These are phyloP conservation scores for Daucus carota DNA, from an alignment of 129 eudicot species.

Conservation along the genomic window DNA sequence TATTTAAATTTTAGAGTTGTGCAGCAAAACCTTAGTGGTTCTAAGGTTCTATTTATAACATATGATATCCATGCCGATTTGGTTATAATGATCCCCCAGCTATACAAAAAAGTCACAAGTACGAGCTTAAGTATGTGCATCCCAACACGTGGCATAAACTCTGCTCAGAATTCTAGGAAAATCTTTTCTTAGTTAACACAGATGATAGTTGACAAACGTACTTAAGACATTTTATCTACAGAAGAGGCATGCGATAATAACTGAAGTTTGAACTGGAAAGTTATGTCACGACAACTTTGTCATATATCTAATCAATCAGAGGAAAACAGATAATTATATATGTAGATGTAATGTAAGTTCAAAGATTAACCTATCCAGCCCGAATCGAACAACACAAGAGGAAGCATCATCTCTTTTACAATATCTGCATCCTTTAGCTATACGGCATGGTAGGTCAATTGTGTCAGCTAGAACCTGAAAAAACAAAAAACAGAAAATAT, in stretches of 20 bases:
- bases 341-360: neutral
- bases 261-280: neutral
- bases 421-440: slow-evolving; percentile 79
- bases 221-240: neutral
- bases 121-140: neutral
- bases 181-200: neutral
- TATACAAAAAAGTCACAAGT: neutral
- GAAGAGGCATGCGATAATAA: neutral
- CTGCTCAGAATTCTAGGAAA: neutral
- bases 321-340: neutral
- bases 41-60: too few relatives aligned
- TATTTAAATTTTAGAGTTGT: too few relatives aligned
- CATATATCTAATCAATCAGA: neutral
- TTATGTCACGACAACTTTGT: neutral
- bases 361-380: slow-evolving; percentile 41
- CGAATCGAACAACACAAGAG: slow-evolving; percentile 80
- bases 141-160: neutral
- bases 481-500: neutral
- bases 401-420: slow-evolving; percentile 66
- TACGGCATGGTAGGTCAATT: slow-evolving; percentile 78
- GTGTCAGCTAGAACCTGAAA: slow-evolving; percentile 79
- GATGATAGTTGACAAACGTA: neutral
- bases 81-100: neutral
- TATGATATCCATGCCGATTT: neutral
- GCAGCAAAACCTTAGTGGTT: too few relatives aligned